These are phyloP conservation scores for Xylaria sp. DNA, from an alignment of 2,329 filamentous ascomycete genomes.

Conservation along the genomic window DNA sequence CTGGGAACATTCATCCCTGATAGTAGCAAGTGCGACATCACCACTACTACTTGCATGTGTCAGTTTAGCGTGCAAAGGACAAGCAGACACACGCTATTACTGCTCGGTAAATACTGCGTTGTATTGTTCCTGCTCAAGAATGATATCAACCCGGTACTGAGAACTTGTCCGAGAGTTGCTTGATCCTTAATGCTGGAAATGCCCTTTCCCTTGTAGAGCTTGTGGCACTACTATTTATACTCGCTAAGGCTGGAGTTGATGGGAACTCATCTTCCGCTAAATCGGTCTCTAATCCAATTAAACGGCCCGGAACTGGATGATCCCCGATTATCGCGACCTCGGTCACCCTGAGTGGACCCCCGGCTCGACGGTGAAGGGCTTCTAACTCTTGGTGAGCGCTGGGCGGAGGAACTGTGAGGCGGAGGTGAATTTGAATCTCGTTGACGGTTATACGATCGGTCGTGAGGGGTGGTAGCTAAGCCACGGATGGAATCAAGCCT, in stretches of 20 bases:
- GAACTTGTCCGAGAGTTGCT: background rate
- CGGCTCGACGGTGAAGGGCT: constrained; percentile 45
- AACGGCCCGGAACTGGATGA: constrained; percentile 54
- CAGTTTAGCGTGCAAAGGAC: background rate
- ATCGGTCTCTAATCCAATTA: constrained; percentile 58
- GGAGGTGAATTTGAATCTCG: constrained; percentile 46
- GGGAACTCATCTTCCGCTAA: constrained; percentile 46
- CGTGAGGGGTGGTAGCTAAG: constrained; percentile 25
- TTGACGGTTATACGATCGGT: constrained; percentile 33
- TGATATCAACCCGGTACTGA: background rate
- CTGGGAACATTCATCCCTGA: constrained; percentile 5
- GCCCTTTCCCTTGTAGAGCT: background rate
- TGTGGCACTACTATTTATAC: constrained; percentile 4
- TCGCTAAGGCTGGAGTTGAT: background rate
- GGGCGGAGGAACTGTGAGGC: constrained; percentile 35
- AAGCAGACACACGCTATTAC: background rate
- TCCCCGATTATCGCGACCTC: constrained; percentile 49
- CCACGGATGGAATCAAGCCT: constrained; percentile 41
- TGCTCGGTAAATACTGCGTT: background rate
- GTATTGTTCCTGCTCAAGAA: background rate
- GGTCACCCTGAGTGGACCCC: constrained; percentile 44
- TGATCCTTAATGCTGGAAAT: background rate
- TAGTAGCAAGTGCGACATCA: background rate
- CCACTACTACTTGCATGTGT: constrained; percentile 12
- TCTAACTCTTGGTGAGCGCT: constrained; percentile 40